These are phyloP conservation scores for Hypocreales sp. DNA, from an alignment of 2,329 filamentous ascomycete species.

Conservation along the genomic window DNA sequence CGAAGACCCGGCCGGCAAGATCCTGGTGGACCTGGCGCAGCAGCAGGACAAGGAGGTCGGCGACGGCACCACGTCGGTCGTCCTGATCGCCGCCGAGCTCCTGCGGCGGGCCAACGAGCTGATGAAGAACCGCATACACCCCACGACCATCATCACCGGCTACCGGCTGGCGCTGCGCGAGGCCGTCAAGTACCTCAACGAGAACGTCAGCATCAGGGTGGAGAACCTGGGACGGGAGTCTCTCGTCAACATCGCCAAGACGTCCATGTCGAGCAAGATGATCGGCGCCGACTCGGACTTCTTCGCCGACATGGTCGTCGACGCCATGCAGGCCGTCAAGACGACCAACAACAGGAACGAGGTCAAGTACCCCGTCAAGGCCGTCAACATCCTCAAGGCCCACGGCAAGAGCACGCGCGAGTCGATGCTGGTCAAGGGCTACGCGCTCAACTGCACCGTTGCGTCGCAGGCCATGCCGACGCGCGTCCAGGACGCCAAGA, in stretches of 20 bases:
- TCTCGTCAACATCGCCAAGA: slow-evolving; percentile 89
- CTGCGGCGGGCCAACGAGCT: slow-evolving; percentile 89
- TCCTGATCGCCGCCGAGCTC: slow-evolving; percentile 92
- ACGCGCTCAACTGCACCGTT: slow-evolving; percentile 96
- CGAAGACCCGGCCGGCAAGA: slow-evolving; percentile 96
- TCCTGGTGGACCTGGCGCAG: slow-evolving; percentile 90
- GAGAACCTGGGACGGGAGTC: slow-evolving; percentile 82
- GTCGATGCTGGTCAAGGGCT: slow-evolving; percentile 85
- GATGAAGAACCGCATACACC: slow-evolving; percentile 99
- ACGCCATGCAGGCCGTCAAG: slow-evolving; percentile 92
- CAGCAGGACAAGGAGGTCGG: slow-evolving; percentile 99
- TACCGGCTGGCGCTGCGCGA: slow-evolving; percentile 91
- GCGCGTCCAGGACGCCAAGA: slow-evolving; percentile 82
- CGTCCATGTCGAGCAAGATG: slow-evolving; percentile 98
- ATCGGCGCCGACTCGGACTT: slow-evolving; percentile 93
- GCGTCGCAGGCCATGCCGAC: slow-evolving; percentile 98
- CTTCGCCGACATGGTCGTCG: slow-evolving; percentile 93
- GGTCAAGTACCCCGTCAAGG: slow-evolving; percentile 95
- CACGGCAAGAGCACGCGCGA: slow-evolving; percentile 87
- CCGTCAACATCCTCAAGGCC: slow-evolving; percentile 96
- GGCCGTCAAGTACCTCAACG: slow-evolving; percentile 97
- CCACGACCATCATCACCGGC: slow-evolving; percentile 96
- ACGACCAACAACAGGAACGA: slow-evolving; percentile 81
- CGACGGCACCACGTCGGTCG: slow-evolving; percentile 94
- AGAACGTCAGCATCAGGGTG: slow-evolving; percentile 93